Conservation (phyloP, 225 moss, liverwort and hornwort species). For the Rhytidiadelphus loreus region DNA sequence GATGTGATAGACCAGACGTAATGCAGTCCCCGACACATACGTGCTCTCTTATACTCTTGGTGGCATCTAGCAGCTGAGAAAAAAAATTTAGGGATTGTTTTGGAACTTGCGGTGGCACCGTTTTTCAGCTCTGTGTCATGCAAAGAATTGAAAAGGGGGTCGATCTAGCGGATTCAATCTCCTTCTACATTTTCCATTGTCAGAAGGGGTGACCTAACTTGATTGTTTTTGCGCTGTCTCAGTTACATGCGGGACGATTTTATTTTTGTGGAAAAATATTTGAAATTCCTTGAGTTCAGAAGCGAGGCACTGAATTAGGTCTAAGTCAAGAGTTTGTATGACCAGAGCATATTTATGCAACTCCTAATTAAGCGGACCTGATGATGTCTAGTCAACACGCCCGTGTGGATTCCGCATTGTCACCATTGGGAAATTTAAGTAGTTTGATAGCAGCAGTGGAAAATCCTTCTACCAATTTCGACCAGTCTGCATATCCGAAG, state of each 20-base stretch:
- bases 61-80: neutral
- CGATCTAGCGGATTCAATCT: neutral
- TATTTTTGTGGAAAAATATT: neutral
- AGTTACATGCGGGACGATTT: neutral
- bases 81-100: neutral
- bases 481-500: neutral
- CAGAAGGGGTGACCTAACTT: neutral
- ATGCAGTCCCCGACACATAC: neutral
- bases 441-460: neutral
- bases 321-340: neutral
- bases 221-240: neutral
- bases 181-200: neutral
- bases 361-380: neutral
- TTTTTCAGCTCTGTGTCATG: neutral
- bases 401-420: neutral
- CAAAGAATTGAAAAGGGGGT: neutral
- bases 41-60: neutral
- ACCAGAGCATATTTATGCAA: neutral
- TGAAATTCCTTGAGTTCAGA: neutral
- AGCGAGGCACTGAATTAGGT: slow-evolving; percentile 6
- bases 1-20: neutral
- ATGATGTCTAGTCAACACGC: neutral
- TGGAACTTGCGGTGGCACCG: neutral
- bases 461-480: neutral
- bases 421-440: neutral